Evolutionary conservation across 2,329 filamentous ascomycete genomes (phyloP), one percentile per base, ranked within the genome.

Genomic region (Venturia asperata): DNA sequence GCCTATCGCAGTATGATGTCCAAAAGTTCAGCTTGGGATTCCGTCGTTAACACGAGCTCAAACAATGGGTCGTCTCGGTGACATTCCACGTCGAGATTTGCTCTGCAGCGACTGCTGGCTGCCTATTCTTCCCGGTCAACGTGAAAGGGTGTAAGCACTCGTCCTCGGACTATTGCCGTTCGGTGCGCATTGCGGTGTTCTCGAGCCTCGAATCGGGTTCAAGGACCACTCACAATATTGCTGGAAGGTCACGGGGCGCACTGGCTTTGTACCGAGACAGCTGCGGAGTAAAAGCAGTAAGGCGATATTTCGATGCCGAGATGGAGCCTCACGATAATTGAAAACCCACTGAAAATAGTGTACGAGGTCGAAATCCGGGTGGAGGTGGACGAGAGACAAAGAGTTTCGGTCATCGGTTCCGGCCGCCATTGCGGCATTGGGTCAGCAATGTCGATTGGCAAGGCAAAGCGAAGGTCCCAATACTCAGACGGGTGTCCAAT

Each of bases 301-400:
- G 9, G 27, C 3, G 15, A 21, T 52, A 52, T 55, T 55, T 55
- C 24, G 13, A 34, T 34, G 45, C 10, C 49, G 19, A 11, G 49
- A n/a, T 56, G 27, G 52, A 56, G 52, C 52, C 52, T 56, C 30
- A 56, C 15, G 52, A 37, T 56, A 37, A 19, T 37, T 56, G 52
- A 37, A 11, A 27, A n/a, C 19, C 52, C 30, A 56, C 27, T 7
- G 52, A 56, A 37, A n/a, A 37, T 37, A 37, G 52, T 56, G 52
- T 37, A 56, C 52, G 30, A 56, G 52, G 30, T 37, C 27, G 19
- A 34, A 7, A 37, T 37, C 30, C 52, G 3, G 30, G 52, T 56
- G 52, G 52, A 56, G 52, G 52, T 56, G 52, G 52, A n/a, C 52
- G 30, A 34, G 30, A 6, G 6, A 21, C 19, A 21, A 9, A 30